These are phyloP conservation scores for Porcisia deanei DNA, from an alignment of 208 protist genomes.

Conservation along the genomic window DNA sequence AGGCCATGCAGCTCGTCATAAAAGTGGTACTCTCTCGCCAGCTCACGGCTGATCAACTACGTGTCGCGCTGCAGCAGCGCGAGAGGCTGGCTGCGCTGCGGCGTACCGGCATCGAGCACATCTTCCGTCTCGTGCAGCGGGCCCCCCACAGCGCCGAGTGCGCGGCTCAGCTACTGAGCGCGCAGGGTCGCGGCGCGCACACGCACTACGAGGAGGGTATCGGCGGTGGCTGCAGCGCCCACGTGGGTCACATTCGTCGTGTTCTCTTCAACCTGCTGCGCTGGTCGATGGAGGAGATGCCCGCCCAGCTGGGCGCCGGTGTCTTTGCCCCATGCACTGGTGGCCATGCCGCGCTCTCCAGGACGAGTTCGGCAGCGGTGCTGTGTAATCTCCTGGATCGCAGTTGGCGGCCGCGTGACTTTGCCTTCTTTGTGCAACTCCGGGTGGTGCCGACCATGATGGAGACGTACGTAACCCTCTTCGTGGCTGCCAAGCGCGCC, in stretches of 20 bases:
- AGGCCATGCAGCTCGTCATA: conserved; percentile 31
- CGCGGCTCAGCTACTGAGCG: conserved; percentile 37
- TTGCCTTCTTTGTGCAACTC: conserved; percentile 54
- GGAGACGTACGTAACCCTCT: conserved; percentile 56
- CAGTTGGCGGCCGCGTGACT: conserved; percentile 62
- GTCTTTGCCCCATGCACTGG: too few relatives aligned
- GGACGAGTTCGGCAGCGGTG: conserved; percentile 30
- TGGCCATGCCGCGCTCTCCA: conserved; percentile 1
- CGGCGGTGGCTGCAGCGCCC: conserved; percentile 11
- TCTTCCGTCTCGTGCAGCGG: conserved; percentile 26
- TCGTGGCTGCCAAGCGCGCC: conserved; percentile 11
- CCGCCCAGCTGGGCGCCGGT: background rate
- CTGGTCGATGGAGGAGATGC: conserved; percentile 15
- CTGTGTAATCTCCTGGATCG: conserved; percentile 65
- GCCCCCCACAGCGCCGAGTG: conserved; percentile 39
- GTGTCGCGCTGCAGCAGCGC: conserved; percentile 27
- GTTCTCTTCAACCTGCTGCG: conserved; percentile 26
- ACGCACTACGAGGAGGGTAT: conserved; percentile 39
- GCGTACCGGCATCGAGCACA: conserved; percentile 36
- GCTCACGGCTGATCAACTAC: conserved; percentile 24
- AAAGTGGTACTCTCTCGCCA: conserved; percentile 22
- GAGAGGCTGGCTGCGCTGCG: conserved; percentile 40
- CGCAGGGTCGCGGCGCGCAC: conserved; percentile 20
- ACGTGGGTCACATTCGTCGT: conserved; percentile 15
- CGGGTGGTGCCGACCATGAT: conserved; percentile 52